These are phyloP conservation scores for Dioszegia hungarica DNA, from an alignment of 768 basidiomycete genomes.

Conservation along the genomic window DNA sequence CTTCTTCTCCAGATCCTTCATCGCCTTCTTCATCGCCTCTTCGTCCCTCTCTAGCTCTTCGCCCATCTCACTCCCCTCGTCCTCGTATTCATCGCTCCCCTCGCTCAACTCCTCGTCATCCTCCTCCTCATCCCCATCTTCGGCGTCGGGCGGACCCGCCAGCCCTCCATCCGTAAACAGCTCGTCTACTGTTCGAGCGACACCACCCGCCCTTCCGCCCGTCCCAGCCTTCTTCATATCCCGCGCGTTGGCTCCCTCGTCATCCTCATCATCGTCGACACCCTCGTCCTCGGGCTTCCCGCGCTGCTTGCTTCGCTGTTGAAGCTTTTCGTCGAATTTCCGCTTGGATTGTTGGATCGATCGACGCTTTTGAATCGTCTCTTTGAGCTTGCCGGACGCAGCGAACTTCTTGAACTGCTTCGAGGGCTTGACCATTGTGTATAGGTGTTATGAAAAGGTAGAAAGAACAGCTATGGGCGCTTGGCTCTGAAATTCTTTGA, in stretches of 20 bases:
- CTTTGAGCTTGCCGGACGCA: slow-evolving; percentile 79
- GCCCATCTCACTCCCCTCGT: slow-evolving; percentile 51
- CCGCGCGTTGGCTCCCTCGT: slow-evolving; percentile 43
- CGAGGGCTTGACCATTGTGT: slow-evolving; percentile 56
- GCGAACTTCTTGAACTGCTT: slow-evolving; percentile 86
- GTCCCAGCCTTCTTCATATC: slow-evolving; percentile 22
- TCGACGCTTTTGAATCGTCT: slow-evolving; percentile 74
- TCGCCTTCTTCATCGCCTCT: slow-evolving; percentile 73
- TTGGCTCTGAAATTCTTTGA: not conserved
- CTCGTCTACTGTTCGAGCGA: slow-evolving; percentile 41
- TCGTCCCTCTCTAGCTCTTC: slow-evolving; percentile 69
- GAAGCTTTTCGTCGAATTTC: slow-evolving; percentile 62
- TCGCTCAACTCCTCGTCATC: slow-evolving; percentile 33
- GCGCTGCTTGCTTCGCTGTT: slow-evolving; percentile 50
- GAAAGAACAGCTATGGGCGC: not conserved
- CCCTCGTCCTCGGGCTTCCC: slow-evolving; percentile 38
- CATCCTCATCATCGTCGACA: slow-evolving; percentile 48
- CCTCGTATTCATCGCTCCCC: slow-evolving; percentile 37
- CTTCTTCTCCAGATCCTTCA: slow-evolving; percentile 84
- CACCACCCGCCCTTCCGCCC: slow-evolving; percentile 32
- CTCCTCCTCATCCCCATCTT: slow-evolving; percentile 36
- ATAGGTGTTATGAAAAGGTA: not conserved
- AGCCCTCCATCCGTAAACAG: slow-evolving; percentile 27
- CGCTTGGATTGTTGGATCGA: slow-evolving; percentile 73
- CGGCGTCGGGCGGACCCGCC: slow-evolving; percentile 25